Evolutionary conservation across 371 early-diverging fungal species (phyloP).

Genomic region (Chytridium lagenaria): DNA sequence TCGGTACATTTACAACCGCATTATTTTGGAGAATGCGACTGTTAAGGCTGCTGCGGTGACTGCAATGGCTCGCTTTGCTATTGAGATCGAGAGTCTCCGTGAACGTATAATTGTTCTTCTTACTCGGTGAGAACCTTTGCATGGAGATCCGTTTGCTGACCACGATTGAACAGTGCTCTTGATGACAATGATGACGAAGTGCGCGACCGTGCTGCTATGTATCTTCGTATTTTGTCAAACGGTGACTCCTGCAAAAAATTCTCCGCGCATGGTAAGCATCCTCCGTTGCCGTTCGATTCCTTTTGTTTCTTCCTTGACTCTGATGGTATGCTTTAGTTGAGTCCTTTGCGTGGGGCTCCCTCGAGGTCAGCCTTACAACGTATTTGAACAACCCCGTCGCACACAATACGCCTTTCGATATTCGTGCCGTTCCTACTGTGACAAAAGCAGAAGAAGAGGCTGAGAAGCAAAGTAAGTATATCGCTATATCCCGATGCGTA

Average conservation of each 20-base stretch:
- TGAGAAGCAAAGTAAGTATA: constrained; percentile 53
- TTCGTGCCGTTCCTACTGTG: constrained; percentile 78
- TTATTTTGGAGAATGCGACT: constrained; percentile 94
- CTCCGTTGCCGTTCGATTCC: background rate
- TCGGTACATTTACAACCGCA: constrained; percentile 97
- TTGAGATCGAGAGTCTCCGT: constrained; percentile 73
- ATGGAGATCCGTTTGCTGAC: background rate
- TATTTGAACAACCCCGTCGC: constrained; percentile 75
- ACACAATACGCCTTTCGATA: constrained; percentile 75
- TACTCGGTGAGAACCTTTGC: constrained; percentile 53
- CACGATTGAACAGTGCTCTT: constrained; percentile 75
- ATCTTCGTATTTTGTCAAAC: constrained; percentile 77
- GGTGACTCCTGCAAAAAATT: constrained; percentile 53
- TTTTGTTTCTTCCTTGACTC: constrained; percentile 9
- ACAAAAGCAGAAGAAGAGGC: constrained; percentile 78
- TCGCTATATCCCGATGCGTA: too few relatives aligned
- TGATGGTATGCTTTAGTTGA: constrained; percentile 69
- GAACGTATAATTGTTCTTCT: constrained; percentile 86
- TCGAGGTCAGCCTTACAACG: constrained; percentile 84
- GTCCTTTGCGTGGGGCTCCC: constrained; percentile 81
- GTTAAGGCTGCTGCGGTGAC: constrained; percentile 98
- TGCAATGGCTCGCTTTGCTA: constrained; percentile 93
- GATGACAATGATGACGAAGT: constrained; percentile 98
- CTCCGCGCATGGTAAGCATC: constrained; percentile 48
- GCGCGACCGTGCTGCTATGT: constrained; percentile 94